These are phyloP conservation scores for Monosporascus sp. DNA, from an alignment of 2,329 filamentous ascomycete species.

Conservation along the genomic window DNA sequence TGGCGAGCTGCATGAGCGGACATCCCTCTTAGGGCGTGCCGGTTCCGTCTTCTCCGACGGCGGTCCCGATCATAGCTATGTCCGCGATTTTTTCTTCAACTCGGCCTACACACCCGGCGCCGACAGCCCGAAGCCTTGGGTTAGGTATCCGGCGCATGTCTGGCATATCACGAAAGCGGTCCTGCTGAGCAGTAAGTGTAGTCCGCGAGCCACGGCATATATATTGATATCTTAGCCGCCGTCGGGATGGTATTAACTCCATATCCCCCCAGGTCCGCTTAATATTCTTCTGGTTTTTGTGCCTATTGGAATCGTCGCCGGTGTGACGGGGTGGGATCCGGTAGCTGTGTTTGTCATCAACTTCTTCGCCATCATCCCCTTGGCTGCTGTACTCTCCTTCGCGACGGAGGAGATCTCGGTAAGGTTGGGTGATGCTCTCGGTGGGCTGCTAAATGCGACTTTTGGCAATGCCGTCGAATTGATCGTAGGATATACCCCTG, in stretches of 20 bases:
- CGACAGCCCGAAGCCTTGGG: conserved; percentile 40
- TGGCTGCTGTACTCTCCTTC: conserved; percentile 69
- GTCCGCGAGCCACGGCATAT: background rate
- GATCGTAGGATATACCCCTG: conserved; percentile 49
- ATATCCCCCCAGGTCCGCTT: conserved; percentile 43
- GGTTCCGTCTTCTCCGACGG: conserved; percentile 12
- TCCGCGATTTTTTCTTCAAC: conserved; percentile 44
- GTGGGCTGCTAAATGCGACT: conserved; percentile 69
- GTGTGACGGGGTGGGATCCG: conserved; percentile 56
- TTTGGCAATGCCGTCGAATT: conserved; percentile 78
- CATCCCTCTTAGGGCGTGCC: conserved; percentile 17
- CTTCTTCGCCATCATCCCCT: conserved; percentile 74
- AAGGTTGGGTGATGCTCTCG: conserved; percentile 67
- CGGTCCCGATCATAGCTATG: conserved; percentile 21
- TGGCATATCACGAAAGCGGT: conserved; percentile 56
- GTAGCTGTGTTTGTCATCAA: conserved; percentile 70
- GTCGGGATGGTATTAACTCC: conserved; percentile 4
- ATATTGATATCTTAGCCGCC: background rate
- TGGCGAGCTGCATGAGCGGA: conserved; percentile 21
- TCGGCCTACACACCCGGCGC: conserved; percentile 45
- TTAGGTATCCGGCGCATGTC: conserved; percentile 41
- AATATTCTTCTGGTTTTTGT: conserved; percentile 72
- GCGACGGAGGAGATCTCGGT: conserved; percentile 72
- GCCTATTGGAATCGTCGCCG: conserved; percentile 66
- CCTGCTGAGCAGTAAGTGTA: conserved; percentile 51